phyloP scores from a whole-genome alignment of 2,329 filamentous ascomycete genomes.

The Gaeumannomyces sp. region DNA sequence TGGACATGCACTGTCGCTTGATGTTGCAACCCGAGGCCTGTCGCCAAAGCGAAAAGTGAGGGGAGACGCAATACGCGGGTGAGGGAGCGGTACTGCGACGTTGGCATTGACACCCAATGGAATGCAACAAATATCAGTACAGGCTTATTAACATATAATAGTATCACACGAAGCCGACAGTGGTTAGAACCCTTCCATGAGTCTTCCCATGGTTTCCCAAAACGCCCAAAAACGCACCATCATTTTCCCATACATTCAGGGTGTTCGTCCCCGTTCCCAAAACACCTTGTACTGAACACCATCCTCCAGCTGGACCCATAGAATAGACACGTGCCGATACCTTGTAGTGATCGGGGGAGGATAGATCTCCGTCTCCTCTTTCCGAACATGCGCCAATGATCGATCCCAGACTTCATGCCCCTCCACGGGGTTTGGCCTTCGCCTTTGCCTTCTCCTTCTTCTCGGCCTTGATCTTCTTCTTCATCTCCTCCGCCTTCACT shows the following conservation, averaged over 20 bases:
- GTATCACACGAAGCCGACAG: not conserved
- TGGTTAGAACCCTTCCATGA: not conserved
- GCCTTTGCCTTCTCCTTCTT: slow-evolving; percentile 92
- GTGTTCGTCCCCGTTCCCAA: not conserved
- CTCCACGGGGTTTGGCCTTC: slow-evolving; percentile 77
- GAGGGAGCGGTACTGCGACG: not conserved
- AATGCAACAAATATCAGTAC: not conserved
- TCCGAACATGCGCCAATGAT: not conserved
- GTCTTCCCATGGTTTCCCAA: not conserved
- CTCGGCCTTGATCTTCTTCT: slow-evolving; percentile 91
- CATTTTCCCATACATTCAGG: not conserved
- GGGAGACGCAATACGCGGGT: not conserved
- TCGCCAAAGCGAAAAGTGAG: not conserved
- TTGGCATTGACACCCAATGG: no score
- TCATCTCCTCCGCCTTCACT: slow-evolving; percentile 84
- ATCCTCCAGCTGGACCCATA: not conserved
- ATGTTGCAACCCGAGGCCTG: not conserved
- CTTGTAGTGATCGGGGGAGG: no score
- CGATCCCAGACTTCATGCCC: slow-evolving; percentile 18
- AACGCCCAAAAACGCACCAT: not conserved
- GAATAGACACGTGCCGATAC: no score
- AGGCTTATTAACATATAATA: not conserved
- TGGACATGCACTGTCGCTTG: not conserved
- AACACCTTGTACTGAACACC: not conserved
- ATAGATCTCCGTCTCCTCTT: not conserved